Percentiles rank a stretch among this genome's conserved stretches.
These are phyloP conservation scores for Plasmodium falciparum DNA, from an alignment of 169 alveolate species.

Conservation along the genomic window DNA sequence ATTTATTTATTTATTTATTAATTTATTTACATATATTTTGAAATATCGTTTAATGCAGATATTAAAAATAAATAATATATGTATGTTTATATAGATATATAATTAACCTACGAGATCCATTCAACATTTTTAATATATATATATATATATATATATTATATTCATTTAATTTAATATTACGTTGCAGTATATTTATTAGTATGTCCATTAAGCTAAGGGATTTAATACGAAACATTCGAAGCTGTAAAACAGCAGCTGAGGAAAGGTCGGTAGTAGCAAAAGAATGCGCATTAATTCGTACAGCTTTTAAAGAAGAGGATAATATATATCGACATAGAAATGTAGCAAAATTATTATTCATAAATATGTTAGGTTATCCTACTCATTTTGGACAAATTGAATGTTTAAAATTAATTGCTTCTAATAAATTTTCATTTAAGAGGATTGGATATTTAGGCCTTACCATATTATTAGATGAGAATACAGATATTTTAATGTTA, in stretches of 20 bases:
- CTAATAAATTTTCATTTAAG: slow-evolving; percentile 95
- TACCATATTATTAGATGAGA: slow-evolving; percentile 97
- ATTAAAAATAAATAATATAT: no score
- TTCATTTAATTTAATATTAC: neutral
- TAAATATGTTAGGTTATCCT: slow-evolving; percentile 97
- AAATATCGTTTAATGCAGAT: no score
- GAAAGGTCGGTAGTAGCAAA: slow-evolving; percentile 98
- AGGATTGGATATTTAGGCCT: slow-evolving; percentile 98
- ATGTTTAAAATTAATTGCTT: slow-evolving; percentile 97
- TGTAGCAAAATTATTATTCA: slow-evolving; percentile 97
- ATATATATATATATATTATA: neutral
- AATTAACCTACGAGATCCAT: neutral
- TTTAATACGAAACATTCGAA: slow-evolving; percentile 97
- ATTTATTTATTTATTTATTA: no score
- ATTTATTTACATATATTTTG: no score
- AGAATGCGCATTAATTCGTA: slow-evolving; percentile 98
- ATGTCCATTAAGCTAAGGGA: slow-evolving; percentile 95
- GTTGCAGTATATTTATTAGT: neutral
- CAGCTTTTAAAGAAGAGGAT: slow-evolving; percentile 94
- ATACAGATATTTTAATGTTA: slow-evolving; percentile 97
- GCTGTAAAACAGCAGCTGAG: slow-evolving; percentile 99
- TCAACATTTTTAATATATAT: neutral
- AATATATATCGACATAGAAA: slow-evolving; percentile 94
- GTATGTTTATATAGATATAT: no score
- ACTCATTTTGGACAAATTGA: slow-evolving; percentile 98